Evolutionary conservation across 1,284 basidiomycete species (phyloP), one percentile per base, ranked within the genome.

Genomic region (Fistulinella staudtii): DNA sequence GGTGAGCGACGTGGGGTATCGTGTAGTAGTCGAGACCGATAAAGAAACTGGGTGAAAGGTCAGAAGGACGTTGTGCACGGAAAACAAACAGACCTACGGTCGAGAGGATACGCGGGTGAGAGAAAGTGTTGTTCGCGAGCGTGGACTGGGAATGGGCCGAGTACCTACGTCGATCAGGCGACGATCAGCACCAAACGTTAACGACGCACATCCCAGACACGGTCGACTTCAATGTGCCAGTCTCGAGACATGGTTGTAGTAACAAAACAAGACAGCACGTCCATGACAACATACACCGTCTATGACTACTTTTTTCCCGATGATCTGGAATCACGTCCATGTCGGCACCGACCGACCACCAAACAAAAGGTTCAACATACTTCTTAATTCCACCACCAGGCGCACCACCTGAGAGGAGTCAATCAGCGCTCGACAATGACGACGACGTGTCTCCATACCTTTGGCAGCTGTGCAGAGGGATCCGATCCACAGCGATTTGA

Each of bases 341-440:
- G 85, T 85, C 79, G 85, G 86, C 40, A 80, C 80, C 29, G 82
- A 85, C 40, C 17, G 40, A 23, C 47, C 43, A 28, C 34, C 18
- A 7, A 35, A 42, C 20, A 30, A 44, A 34, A 43, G 13, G 31
- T 30, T 41, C 28, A 24, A 72, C 79, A 52, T 63, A 87, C 87
- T 89, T 88, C 77, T 89, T 89, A 72, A 89, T 86, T 28, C 87
- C 87, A 36, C 77, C 77, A 27, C 85, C 83, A 42, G 79, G 74
- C 22, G 82, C 68, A 25, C 85, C 85, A 54, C 77, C 86, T 80
- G 24, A 6, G 43, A 35, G 20, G n/a, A 30, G 25, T 20, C 20
- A 27, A 28, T 22, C 24, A 17, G 40, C 30, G 20, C 13, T 10
- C 3, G 20, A 3, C 11, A 18, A 5, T 5, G 18, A 21, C 25